Base-by-base conservation (phyloP, 805 yeast genomes). In the Candida argentea region DNA sequence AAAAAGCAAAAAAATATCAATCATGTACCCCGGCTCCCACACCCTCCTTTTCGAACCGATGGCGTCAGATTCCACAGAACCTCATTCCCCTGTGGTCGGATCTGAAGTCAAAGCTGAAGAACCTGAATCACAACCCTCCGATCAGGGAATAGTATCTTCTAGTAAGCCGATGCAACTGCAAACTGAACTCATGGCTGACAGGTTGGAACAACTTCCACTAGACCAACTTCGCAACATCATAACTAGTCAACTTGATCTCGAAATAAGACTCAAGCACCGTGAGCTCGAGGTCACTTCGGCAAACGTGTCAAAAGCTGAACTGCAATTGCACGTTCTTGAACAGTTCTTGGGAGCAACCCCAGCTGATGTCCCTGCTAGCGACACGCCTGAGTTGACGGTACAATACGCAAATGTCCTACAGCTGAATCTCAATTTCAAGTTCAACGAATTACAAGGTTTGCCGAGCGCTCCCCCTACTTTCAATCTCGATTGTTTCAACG, bases 211-310 rank as follows among this genome's bases (percentile, higher is more conserved):
- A 11, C 28, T 37, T 5, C 39, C 39, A 4, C 24, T 35, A 4
- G 32, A 50, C 52, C 14, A 61, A 50, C 33, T 49, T 48, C 45
- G 51, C 37, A 53, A 52, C 25, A 48, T 57, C 20, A 44, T 63
- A 24, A 46, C 55, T 28, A 55, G 67, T 33, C 73, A 72, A 37
- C 52, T 76, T 12, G 77, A 76, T 43, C 43, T 75, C 25, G 82
- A 76, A 38, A 71, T 76, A 8, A 42, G 77, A 16, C 49, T 76
- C 27, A 75, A 72, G 30, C 78, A 75, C 47, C 62, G 67, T 32
- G 82, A 77, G 44, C 44, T 66, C 25, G 53, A 60, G 21, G 45
- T 64, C 13, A 57, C 73, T 1, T 67, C 70, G 29, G 61, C 62
- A 22, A 82, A 76, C 38, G 58, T 74, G 2, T 61, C 65, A 9